These are phyloP conservation scores for Penicillium freii DNA, from an alignment of 2,329 filamentous ascomycete species.

Conservation along the genomic window DNA sequence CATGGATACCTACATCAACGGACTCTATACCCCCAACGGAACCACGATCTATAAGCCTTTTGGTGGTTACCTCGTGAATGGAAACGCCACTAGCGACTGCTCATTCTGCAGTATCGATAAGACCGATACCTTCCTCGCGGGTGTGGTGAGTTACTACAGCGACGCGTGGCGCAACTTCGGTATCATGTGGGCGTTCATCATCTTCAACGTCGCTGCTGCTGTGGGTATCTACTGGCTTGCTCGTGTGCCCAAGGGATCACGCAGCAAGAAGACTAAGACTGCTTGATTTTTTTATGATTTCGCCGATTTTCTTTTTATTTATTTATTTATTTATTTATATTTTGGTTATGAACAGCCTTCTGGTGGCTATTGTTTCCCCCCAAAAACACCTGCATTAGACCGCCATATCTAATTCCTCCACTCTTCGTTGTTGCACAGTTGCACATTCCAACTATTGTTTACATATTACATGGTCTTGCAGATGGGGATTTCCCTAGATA, in stretches of 20 bases:
- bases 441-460: background rate
- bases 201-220: slow-evolving; percentile 61
- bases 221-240: slow-evolving; percentile 63
- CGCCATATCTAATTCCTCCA: background rate
- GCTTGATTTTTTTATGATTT: background rate
- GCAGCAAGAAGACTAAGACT: slow-evolving; percentile 26
- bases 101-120: slow-evolving; percentile 48
- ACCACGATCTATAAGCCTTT: background rate
- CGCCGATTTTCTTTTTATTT: background rate
- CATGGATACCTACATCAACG: slow-evolving; percentile 42
- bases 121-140: slow-evolving; percentile 50
- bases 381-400: background rate
- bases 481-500: background rate
- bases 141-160: slow-evolving; percentile 43
- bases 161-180: slow-evolving; percentile 69
- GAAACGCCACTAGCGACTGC: slow-evolving; percentile 47
- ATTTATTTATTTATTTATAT: background rate
- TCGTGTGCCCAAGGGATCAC: slow-evolving; percentile 49
- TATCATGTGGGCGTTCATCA: slow-evolving; percentile 65
- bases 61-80: slow-evolving; percentile 47
- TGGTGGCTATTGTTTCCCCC: background rate
- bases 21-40: background rate
- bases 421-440: background rate
- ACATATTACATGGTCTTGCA: background rate
- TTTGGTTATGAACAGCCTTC: background rate